These are phyloP conservation scores for Yamadazyma oceani DNA, from an alignment of 1,139 yeast species.

Conservation along the genomic window DNA sequence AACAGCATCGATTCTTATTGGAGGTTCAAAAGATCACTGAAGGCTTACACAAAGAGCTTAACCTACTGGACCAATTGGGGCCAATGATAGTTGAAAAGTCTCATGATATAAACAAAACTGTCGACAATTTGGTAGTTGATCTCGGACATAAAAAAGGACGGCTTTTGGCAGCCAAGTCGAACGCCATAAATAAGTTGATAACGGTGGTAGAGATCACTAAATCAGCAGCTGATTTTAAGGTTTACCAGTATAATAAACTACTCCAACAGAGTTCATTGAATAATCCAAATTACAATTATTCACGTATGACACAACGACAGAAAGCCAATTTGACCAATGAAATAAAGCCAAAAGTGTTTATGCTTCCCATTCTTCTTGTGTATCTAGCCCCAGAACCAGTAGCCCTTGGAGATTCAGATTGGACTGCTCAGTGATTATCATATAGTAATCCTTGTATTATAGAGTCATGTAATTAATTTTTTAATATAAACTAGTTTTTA, in stretches of 20 bases:
- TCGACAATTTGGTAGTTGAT: slow-evolving; percentile 11
- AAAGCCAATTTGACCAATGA: slow-evolving; percentile 6
- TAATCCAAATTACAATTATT: slow-evolving; percentile 10
- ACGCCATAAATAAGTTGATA: slow-evolving; percentile 12
- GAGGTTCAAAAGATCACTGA: slow-evolving; percentile 1
- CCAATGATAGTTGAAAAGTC: slow-evolving; percentile 14
- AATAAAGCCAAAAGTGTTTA: slow-evolving; percentile 8
- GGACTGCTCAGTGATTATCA: too few relatives aligned
- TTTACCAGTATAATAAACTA: slow-evolving; percentile 15
- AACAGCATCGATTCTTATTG: slow-evolving; percentile 3
- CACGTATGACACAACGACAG: slow-evolving; percentile 5
- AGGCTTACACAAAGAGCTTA: not conserved
- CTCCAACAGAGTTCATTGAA: slow-evolving; percentile 12
- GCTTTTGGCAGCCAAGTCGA: slow-evolving; percentile 12
- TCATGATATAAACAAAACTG: slow-evolving; percentile 11
- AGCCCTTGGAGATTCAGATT: slow-evolving; percentile 7
- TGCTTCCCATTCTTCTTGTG: slow-evolving; percentile 14
- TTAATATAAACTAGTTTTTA: too few relatives aligned
- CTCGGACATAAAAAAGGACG: slow-evolving; percentile 6
- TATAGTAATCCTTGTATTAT: too few relatives aligned
- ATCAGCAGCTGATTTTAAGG: slow-evolving; percentile 4
- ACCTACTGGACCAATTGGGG: too few relatives aligned
- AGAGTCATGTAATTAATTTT: too few relatives aligned
- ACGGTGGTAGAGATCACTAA: slow-evolving; percentile 16
- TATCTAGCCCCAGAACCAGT: slow-evolving; percentile 12